Conservation (phyloP, 2,329 filamentous ascomycete species). For the Clarireedia monteithiana region DNA sequence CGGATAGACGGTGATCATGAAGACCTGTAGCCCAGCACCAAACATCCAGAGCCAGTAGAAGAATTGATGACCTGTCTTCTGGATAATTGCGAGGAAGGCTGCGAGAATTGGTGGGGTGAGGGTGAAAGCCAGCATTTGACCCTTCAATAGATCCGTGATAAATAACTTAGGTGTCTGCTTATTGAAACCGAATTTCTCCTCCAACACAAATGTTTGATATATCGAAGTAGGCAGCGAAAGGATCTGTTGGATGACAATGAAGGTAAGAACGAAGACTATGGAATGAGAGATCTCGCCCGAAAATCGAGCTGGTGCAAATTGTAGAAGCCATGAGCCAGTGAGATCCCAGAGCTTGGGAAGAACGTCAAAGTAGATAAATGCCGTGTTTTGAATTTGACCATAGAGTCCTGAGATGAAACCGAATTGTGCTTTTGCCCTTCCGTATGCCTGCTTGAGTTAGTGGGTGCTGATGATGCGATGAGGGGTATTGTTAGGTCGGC, state of each 20-base stretch:
- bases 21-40: constrained; percentile 79
- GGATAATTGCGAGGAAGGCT: constrained; percentile 87
- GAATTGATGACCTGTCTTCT: constrained; percentile 88
- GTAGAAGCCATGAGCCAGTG: constrained; percentile 66
- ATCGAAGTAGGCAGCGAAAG: constrained; percentile 74
- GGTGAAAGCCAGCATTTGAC: constrained; percentile 70
- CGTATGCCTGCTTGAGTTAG: constrained; percentile 58
- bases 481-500: constrained; percentile 1
- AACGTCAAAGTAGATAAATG: constrained; percentile 83
- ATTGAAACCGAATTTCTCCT: constrained; percentile 98
- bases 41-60: constrained; percentile 99
- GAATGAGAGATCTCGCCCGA: constrained; percentile 90
- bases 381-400: constrained; percentile 79
- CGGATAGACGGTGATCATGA: constrained; percentile 93
- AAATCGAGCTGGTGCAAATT: constrained; percentile 70
- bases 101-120: constrained; percentile 84
- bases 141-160: constrained; percentile 85
- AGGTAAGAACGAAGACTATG: constrained; percentile 83
- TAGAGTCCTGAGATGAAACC: constrained; percentile 74
- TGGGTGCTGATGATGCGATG: background rate
- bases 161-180: constrained; percentile 91
- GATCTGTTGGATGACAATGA: constrained; percentile 73
- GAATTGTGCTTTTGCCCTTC: constrained; percentile 91
- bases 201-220: constrained; percentile 92
- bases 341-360: constrained; percentile 85